These are phyloP conservation scores for Sclerotinia glacialis DNA, from an alignment of 2,329 filamentous ascomycete species.

Conservation along the genomic window DNA sequence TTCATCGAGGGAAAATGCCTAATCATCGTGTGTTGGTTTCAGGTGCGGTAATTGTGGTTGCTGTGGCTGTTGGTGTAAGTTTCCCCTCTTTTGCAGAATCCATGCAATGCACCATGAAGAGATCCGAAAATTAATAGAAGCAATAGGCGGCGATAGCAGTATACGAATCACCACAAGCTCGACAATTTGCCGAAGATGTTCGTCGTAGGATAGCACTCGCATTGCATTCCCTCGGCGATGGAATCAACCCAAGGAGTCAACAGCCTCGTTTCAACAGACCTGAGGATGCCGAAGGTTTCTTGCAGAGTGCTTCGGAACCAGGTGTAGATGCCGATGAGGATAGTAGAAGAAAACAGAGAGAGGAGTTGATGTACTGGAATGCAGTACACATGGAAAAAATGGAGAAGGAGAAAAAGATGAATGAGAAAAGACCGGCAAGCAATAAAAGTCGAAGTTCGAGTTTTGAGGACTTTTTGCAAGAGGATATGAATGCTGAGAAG, in stretches of 20 bases:
- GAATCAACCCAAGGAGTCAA: slow-evolving; percentile 43
- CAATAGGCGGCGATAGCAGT: slow-evolving; percentile 43
- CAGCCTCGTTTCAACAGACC: slow-evolving; percentile 62
- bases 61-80: slow-evolving; percentile 38
- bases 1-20: slow-evolving; percentile 34
- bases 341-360: slow-evolving; percentile 57
- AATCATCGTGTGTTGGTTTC: slow-evolving; percentile 37
- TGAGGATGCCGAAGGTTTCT: slow-evolving; percentile 63
- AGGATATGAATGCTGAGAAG: slow-evolving; percentile 50
- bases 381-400: slow-evolving; percentile 51
- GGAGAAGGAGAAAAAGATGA: slow-evolving; percentile 39
- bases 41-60: slow-evolving; percentile 39
- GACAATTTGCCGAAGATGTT: slow-evolving; percentile 59
- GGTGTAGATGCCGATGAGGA: slow-evolving; percentile 63
- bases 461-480: slow-evolving; percentile 59
- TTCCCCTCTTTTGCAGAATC: slow-evolving; percentile 5
- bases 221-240: slow-evolving; percentile 57
- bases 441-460: slow-evolving; percentile 30
- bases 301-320: slow-evolving; percentile 49
- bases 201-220: slow-evolving; percentile 60
- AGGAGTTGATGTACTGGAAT: slow-evolving; percentile 67
- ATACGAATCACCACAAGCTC: slow-evolving; percentile 63
- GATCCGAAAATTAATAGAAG: slow-evolving; percentile 21
- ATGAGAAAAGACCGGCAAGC: slow-evolving; percentile 35
- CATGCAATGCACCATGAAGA: neutral